Percentiles rank a stretch among this genome's conserved stretches.
phyloP scores from a whole-genome alignment of 345 rosid species.

The Triadica sebifera region DNA sequence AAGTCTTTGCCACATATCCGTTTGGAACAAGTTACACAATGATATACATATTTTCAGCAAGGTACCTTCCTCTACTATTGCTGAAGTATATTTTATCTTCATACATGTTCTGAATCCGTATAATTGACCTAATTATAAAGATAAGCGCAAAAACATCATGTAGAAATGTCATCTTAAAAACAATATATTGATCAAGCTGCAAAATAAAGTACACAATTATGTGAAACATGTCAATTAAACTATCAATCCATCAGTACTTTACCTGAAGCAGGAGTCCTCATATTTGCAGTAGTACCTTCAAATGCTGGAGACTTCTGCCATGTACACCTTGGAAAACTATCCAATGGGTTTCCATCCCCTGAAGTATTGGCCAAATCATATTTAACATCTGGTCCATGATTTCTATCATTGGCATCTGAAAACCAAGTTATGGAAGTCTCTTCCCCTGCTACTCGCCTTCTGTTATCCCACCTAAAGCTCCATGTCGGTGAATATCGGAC shows the following conservation, averaged over 20 bases:
- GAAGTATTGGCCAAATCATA: slow-evolving; percentile 57
- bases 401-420: slow-evolving; percentile 57
- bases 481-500: slow-evolving; percentile 80
- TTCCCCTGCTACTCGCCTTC: slow-evolving; percentile 97
- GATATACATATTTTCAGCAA: neutral
- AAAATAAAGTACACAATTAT: neutral
- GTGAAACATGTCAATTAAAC: slow-evolving; percentile 9
- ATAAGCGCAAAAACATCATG: neutral
- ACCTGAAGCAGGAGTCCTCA: slow-evolving; percentile 72
- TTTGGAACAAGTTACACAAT: neutral
- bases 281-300: slow-evolving; percentile 37
- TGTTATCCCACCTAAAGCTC: slow-evolving; percentile 94
- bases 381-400: slow-evolving; percentile 55
- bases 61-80: neutral
- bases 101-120: neutral
- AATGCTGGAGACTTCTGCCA: slow-evolving; percentile 72
- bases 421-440: slow-evolving; percentile 70
- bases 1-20: too few species aligned
- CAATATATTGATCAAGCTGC: neutral
- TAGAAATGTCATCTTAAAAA: neutral
- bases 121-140: neutral
- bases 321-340: slow-evolving; percentile 44
- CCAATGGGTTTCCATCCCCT: slow-evolving; percentile 65
- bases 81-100: neutral
- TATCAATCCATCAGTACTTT: slow-evolving; percentile 12